Evolutionary conservation across 2,329 filamentous ascomycete genomes (phyloP).

Genomic region (Hortaea sp.): DNA sequence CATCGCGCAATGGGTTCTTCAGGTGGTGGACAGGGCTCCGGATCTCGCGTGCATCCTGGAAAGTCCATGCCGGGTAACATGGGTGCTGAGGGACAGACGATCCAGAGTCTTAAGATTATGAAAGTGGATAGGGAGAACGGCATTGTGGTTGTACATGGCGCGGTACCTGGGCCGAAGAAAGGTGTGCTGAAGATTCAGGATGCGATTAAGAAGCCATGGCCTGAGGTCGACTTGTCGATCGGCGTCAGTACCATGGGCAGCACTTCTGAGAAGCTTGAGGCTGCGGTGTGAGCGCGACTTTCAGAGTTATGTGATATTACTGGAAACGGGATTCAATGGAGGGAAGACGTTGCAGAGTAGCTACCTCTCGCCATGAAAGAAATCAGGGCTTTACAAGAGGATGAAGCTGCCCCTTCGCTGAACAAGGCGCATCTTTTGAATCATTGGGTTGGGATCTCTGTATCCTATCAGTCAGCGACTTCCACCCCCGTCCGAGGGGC

Average conservation of each 20-base stretch:
- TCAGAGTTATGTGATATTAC: no score
- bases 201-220: conserved; percentile 78
- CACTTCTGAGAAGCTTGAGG: conserved; percentile 7
- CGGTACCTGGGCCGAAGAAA: conserved; percentile 80
- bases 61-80: conserved; percentile 98
- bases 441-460: no score
- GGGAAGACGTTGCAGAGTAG: no score
- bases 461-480: no score
- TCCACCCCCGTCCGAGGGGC: no score
- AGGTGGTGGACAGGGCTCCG: conserved; percentile 82
- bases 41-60: conserved; percentile 83
- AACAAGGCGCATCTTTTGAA: no score
- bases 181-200: conserved; percentile 79
- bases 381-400: no score
- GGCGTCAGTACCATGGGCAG: conserved; percentile 10
- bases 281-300: neutral
- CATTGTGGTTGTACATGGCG: conserved; percentile 77
- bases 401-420: no score
- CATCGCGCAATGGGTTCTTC: conserved; percentile 87
- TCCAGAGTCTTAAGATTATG: conserved; percentile 84
- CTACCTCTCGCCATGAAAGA: no score
- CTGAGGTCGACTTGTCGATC: conserved; percentile 32
- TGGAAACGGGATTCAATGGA: no score
- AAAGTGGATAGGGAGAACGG: conserved; percentile 81
- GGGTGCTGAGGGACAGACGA: conserved; percentile 79